Conservation (phyloP, 495 filamentous ascomycete genomes). For the Podospora pseudocomata region DNA sequence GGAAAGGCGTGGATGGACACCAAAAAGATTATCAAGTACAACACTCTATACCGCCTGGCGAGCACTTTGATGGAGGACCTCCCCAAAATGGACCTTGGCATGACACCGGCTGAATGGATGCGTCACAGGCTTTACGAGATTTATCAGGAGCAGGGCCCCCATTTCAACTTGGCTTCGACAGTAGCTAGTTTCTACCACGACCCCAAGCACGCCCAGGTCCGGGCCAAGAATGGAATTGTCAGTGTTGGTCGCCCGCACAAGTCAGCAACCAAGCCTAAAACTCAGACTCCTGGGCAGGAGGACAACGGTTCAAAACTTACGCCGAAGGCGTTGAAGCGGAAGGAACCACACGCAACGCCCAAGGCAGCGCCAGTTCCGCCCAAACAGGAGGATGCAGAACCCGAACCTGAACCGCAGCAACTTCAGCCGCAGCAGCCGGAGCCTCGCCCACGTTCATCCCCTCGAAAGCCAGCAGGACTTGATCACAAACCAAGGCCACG, state of each 20-base stretch:
- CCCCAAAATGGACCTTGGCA: conserved; percentile 42
- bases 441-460: neutral
- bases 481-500: neutral
- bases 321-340: conserved; percentile 21
- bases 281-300: neutral
- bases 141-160: conserved; percentile 31
- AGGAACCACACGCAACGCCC: conserved; percentile 24
- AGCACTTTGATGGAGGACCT: conserved; percentile 44
- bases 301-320: neutral
- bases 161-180: conserved; percentile 41
- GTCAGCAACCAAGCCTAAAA: conserved; percentile 12
- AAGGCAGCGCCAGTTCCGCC: neutral
- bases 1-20: conserved; percentile 39
- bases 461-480: neutral
- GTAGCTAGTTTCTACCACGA: conserved; percentile 46
- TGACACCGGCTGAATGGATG: conserved; percentile 47
- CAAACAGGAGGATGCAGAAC: neutral
- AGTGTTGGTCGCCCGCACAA: conserved; percentile 46
- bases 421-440: neutral
- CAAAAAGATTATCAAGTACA: conserved; percentile 42
- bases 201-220: conserved; percentile 36
- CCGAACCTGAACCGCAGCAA: neutral
- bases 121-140: conserved; percentile 46
- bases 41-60: conserved; percentile 46
- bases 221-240: conserved; percentile 42